These are phyloP conservation scores for Opeltia flavorubescens DNA, from an alignment of 495 filamentous ascomycete species.

Conservation along the genomic window DNA sequence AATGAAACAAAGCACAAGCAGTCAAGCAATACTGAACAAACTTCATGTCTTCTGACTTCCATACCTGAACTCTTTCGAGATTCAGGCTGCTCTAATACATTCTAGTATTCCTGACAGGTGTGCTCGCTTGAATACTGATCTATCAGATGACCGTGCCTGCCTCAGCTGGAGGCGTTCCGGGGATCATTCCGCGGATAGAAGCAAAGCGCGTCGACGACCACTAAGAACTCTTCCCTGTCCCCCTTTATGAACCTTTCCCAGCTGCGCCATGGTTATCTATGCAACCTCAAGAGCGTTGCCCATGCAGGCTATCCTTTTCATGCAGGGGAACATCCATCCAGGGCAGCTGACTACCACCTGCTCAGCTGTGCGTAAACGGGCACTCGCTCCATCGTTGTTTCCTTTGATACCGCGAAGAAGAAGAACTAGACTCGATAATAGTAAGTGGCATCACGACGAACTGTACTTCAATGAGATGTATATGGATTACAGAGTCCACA, in stretches of 20 bases:
- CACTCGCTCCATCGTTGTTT: too few relatives aligned
- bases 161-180: not conserved
- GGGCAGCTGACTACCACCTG: not conserved
- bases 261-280: not conserved
- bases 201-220: not conserved
- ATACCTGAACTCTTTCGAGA: too few relatives aligned
- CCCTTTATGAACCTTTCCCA: not conserved
- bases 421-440: too few relatives aligned
- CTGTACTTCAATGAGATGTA: not conserved
- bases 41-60: too few relatives aligned
- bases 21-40: too few relatives aligned
- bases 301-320: not conserved
- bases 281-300: not conserved
- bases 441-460: not conserved
- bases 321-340: not conserved
- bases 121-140: not conserved
- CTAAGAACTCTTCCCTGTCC: not conserved
- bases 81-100: too few relatives aligned
- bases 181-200: not conserved
- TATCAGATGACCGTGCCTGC: not conserved
- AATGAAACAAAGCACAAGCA: too few relatives aligned
- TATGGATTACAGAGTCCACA: not conserved
- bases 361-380: too few relatives aligned
- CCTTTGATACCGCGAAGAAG: too few relatives aligned
- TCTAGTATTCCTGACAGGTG: too few relatives aligned